These are phyloP conservation scores for Triadica sebifera DNA, from an alignment of 345 rosid genomes.

Conservation along the genomic window DNA sequence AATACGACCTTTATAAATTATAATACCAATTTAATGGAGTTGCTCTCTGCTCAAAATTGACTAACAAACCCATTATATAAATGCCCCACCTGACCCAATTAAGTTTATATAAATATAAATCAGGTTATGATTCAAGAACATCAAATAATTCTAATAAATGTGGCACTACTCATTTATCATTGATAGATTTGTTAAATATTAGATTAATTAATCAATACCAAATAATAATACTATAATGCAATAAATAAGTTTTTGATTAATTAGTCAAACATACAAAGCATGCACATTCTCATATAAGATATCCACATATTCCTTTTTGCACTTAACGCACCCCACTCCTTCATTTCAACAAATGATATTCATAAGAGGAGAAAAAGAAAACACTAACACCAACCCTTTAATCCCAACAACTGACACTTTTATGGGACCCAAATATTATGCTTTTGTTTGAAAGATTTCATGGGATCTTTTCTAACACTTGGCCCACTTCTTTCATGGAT, in stretches of 20 bases:
- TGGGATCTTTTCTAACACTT: constrained; percentile 58
- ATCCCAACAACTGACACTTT: constrained; percentile 25
- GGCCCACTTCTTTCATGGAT: constrained; percentile 72
- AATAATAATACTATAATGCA: background rate
- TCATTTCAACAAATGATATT: constrained; percentile 34
- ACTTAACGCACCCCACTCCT: constrained; percentile 3
- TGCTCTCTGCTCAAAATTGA: too few species aligned
- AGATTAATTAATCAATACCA: background rate
- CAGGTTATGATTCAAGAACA: too few species aligned
- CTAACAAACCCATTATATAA: too few species aligned
- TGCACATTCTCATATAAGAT: background rate
- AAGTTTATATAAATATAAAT: too few species aligned
- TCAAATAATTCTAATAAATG: too few species aligned
- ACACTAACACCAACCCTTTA: constrained; percentile 15
- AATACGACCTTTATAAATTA: too few species aligned
- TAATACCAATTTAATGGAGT: too few species aligned
- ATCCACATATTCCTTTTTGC: background rate
- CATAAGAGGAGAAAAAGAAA: constrained; percentile 10
- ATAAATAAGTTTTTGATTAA: background rate
- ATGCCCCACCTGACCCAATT: too few species aligned
- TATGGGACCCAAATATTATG: constrained; percentile 27
- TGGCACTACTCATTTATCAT: too few species aligned
- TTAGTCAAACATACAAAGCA: constrained; percentile 8
- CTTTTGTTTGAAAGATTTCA: constrained; percentile 2
- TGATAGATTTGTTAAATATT: background rate